Base-by-base conservation (phyloP, 352 stramenopile genomes). In the Globisporangium irregulare region DNA sequence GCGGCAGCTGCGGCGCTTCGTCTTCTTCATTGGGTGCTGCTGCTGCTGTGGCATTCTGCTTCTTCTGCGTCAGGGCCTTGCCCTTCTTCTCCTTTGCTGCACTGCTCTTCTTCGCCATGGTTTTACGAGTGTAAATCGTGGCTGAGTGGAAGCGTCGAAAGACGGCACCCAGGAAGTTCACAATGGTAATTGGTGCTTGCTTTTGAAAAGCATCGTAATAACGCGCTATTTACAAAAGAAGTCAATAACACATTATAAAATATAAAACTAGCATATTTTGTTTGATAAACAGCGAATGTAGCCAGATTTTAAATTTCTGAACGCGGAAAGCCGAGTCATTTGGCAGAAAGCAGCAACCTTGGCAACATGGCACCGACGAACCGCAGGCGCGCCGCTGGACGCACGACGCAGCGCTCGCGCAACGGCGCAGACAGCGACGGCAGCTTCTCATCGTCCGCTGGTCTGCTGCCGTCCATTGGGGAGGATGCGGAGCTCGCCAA, bases 401-500 rank as follows among this genome's bases (percentile, higher is more conserved):
- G 64, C n/a, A 12, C 56, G 22, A 72, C 64, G 57, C 76, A 79
- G 27, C 67, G 75, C 29, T 73, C 73, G 34, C 75, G 64, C 25
- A 29, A 32, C 4, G 68, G 70, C 43, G 34, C 56, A 18, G 41
- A 58, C 41, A 43, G 27, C 20, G 14, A 53, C 54, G 51, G 61
- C 29, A 64, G 29, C 56, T 18, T 72, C 67, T 62, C 56, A 20
- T 48, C 56, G 1, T 34, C 56, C 59, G 20, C 10, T n/a, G 70
- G 65, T 10, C 73, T 74, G 3, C 69, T 93, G 18, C 71, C 85
- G 64, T 65, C 77, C 32, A 91, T 93, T 55, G 75, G 75, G 8
- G 85, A 93, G 71, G 87, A 92, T 60, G 75, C 79, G 53, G 76
- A 84, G 27, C 75, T 85, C n/a, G 36, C 48, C 9, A 69, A 69